Evolutionary conservation across 495 filamentous ascomycete genomes (phyloP), one percentile per base, ranked within the genome.

Genomic region (Aspergillus diversus): DNA sequence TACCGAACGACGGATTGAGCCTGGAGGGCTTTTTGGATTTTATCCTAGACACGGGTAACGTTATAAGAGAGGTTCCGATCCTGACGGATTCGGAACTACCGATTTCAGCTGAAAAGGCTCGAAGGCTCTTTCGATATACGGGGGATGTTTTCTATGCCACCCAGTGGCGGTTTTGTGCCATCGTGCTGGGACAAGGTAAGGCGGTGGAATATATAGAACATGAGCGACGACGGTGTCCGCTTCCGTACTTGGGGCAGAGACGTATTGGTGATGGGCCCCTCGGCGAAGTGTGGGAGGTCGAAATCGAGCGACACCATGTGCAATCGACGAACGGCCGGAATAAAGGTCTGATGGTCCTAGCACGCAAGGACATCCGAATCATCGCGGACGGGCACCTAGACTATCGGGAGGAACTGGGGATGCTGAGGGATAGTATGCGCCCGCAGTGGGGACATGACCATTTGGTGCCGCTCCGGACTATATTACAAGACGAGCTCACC

Each of bases 281-380:
- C 56, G 68, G 68, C 15, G 21, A 59, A 32, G 68, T 70, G 0
- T 67, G 42, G 7, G 55, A 55, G 33, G 68, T 70, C 12, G 47
- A 52, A n/a, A 65, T 70, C 35, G 61, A 63, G 43, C 8, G 52
- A 5, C 46, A 48, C 12, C 68, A 70, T 16, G 8, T 67, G 7
- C 32, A 58, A 16, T 65, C 59, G 1, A 27, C 21, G 21, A 27
- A 27, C 21, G 21, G 59, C 31, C 21, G 35, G 12, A 59, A 35
- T 16, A 37, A 35, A 12, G 65, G 57, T 37, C 49, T 58, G 4
- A 35, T 51, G 12, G 39, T 48, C 31, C 50, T 56, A 2, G 64
- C 68, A 5, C 62, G 64, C n/a, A 66, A 66, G 35, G 68, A 70
- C 34, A 65, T 70, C 15, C n/a, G 59, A 21, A 33, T 65, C 9